These are phyloP conservation scores for Pseudofabraea citricarpa DNA, from an alignment of 2,329 filamentous ascomycete species.

Conservation along the genomic window DNA sequence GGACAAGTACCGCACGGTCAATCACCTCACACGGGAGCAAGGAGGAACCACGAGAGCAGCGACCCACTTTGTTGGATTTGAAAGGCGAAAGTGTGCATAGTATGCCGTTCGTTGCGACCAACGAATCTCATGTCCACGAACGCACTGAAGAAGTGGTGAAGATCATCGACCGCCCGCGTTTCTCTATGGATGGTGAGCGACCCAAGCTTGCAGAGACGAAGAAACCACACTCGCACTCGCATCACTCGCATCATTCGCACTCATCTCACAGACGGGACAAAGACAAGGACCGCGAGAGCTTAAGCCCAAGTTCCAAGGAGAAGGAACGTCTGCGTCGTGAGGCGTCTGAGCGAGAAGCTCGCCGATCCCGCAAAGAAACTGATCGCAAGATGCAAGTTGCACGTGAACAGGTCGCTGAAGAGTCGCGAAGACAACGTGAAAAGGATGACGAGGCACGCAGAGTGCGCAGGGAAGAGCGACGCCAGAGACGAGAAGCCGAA, in stretches of 20 bases:
- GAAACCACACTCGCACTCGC: constrained; percentile 6
- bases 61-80: neutral
- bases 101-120: constrained; percentile 1
- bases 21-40: constrained; percentile 1
- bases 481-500: constrained; percentile 15
- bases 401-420: constrained; percentile 17
- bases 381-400: constrained; percentile 18
- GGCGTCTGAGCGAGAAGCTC: constrained; percentile 19
- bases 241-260: constrained; percentile 8
- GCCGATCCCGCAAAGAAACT: constrained; percentile 15
- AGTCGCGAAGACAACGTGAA: constrained; percentile 12
- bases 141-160: neutral
- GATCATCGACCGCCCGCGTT: constrained; percentile 3
- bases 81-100: neutral
- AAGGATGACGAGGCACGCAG: constrained; percentile 20
- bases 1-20: neutral
- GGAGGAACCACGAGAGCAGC: neutral
- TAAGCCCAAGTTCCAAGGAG: neutral
- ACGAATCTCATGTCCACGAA: constrained; percentile 1
- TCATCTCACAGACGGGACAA: constrained; percentile 5
- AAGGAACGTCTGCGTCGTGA: constrained; percentile 14
- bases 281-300: constrained; percentile 8
- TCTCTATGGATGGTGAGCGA: constrained; percentile 15
- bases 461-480: constrained; percentile 16
- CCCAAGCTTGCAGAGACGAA: constrained; percentile 7